phyloP scores from a whole-genome alignment of 192 early-diverging fungal species.

The Allomyces javanicus region DNA sequence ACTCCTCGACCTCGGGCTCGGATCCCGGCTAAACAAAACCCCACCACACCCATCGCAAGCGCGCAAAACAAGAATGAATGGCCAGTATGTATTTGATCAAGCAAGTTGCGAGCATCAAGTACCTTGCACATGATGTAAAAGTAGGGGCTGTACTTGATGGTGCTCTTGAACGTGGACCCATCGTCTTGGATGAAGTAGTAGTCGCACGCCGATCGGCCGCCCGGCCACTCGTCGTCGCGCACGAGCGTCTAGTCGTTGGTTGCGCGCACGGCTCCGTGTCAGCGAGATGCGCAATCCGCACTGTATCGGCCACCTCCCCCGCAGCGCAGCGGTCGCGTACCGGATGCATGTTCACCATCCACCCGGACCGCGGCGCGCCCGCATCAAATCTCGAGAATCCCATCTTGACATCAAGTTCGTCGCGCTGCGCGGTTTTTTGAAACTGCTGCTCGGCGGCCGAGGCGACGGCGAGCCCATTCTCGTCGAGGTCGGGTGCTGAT shows the following conservation, averaged over 20 bases:
- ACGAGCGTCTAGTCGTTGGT: constrained; percentile 31
- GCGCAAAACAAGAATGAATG: background rate
- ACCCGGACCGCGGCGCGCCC: constrained; percentile 34
- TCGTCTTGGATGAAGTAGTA: constrained; percentile 85
- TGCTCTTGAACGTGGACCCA: constrained; percentile 72
- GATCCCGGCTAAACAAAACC: constrained; percentile 27
- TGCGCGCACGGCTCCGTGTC: background rate
- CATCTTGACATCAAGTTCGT: constrained; percentile 2
- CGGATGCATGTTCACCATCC: constrained; percentile 90
- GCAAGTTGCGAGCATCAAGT: background rate
- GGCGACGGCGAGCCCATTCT: background rate
- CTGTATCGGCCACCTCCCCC: background rate
- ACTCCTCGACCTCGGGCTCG: constrained; percentile 72
- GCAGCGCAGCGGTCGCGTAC: constrained; percentile 20
- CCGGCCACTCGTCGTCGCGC: constrained; percentile 35
- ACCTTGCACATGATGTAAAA: constrained; percentile 74
- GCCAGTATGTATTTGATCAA: constrained; percentile 1
- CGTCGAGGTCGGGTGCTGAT: background rate
- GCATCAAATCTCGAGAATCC: constrained; percentile 2
- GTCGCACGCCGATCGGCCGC: constrained; percentile 58
- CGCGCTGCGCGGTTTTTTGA: background rate
- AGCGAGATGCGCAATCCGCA: constrained; percentile 5
- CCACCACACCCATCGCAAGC: too few species aligned
- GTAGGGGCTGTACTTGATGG: constrained; percentile 69
- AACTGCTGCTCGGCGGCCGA: background rate